Conservation (phyloP, 139 green algal genomes). For the Pseudopediastrum boryanum region DNA sequence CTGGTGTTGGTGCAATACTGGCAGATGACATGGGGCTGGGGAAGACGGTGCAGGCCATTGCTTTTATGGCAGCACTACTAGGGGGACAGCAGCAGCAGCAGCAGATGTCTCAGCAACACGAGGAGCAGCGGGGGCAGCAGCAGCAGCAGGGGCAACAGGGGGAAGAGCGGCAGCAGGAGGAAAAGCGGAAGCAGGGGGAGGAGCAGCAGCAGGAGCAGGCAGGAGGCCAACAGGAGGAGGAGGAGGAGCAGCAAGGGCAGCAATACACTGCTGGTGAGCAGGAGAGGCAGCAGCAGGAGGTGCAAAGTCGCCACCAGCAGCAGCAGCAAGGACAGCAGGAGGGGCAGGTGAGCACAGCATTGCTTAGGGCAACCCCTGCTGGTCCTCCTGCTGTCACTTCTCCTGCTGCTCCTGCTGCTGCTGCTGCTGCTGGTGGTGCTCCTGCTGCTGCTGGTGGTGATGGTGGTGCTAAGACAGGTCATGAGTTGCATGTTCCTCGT, state of each 20-base stretch:
- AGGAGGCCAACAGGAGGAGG: neutral
- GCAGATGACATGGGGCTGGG: constrained; percentile 87
- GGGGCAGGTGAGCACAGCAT: neutral
- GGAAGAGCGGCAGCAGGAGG: neutral
- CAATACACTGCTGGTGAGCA: neutral
- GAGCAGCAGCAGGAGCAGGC: neutral
- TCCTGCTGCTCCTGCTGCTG: neutral
- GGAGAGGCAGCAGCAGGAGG: neutral
- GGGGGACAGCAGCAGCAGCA: no score
- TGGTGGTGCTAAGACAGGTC: neutral
- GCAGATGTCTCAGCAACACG: neutral
- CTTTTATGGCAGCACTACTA: constrained; percentile 70
- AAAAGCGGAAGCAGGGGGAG: neutral
- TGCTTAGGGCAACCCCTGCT: no score
- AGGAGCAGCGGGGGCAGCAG: neutral
- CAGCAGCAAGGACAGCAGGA: neutral
- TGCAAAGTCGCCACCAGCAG: neutral
- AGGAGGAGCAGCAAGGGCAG: neutral
- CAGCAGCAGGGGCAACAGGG: no score
- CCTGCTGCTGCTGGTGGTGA: neutral
- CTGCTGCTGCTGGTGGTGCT: neutral
- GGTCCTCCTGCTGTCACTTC: neutral
- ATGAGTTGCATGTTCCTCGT: neutral
- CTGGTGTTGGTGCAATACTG: no score
- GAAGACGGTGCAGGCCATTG: constrained; percentile 95